phyloP scores from a whole-genome alignment of 768 basidiomycete genomes.

The Hortiboletus campestris region DNA sequence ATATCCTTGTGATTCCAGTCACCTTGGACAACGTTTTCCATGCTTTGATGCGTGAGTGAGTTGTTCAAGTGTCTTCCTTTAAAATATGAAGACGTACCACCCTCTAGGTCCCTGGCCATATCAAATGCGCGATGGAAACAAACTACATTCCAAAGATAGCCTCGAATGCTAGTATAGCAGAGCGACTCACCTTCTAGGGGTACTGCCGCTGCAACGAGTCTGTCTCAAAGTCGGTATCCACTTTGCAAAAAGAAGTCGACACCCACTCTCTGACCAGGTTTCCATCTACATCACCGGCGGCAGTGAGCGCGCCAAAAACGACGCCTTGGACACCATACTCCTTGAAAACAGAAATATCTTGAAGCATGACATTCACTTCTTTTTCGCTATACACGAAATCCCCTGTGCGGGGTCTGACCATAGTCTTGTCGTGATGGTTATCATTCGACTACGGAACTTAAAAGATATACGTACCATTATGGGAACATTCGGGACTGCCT shows the following conservation, averaged over 20 bases:
- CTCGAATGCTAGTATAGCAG: background rate
- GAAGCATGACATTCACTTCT: conserved; percentile 72
- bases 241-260: background rate
- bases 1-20: conserved; percentile 66
- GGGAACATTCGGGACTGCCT: conserved; percentile 46
- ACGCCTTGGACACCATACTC: conserved; percentile 58
- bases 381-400: conserved; percentile 71
- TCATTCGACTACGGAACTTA: background rate
- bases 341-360: conserved; percentile 67
- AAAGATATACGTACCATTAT: conserved; percentile 62
- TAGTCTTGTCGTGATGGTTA: conserved; percentile 45
- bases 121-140: conserved; percentile 83
- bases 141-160: conserved; percentile 39
- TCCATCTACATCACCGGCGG: conserved; percentile 58
- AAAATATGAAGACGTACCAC: conserved; percentile 40
- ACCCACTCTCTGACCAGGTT: conserved; percentile 48
- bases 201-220: conserved; percentile 54
- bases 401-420: conserved; percentile 78
- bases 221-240: conserved; percentile 21
- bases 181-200: conserved; percentile 57
- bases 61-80: background rate
- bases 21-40: conserved; percentile 50
- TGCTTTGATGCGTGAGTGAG: conserved; percentile 15
- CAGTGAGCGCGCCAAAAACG: conserved; percentile 62
- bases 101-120: conserved; percentile 54